These are phyloP conservation scores for Populus pruinosa DNA, from an alignment of 345 rosid genomes.

Conservation along the genomic window DNA sequence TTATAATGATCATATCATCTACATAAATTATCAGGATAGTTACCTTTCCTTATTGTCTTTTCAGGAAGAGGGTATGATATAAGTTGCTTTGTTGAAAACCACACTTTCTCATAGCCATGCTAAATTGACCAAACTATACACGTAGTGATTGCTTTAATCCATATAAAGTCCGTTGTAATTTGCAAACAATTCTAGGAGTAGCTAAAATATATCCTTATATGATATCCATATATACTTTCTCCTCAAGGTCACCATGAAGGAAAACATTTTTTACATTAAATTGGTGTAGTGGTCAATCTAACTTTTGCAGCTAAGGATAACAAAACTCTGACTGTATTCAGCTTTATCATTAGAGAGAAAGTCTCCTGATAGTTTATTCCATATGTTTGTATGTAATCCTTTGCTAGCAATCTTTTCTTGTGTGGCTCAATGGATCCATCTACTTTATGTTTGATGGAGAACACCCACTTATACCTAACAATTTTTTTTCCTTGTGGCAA, in stretches of 20 bases:
- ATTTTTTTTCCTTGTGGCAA: fast-evolving
- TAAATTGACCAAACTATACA: too few species aligned
- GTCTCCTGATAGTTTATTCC: background rate
- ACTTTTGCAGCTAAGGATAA: background rate
- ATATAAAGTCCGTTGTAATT: too few species aligned
- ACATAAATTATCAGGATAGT: too few species aligned
- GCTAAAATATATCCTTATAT: too few species aligned
- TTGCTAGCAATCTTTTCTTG: background rate
- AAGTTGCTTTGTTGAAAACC: background rate
- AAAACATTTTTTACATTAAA: too few species aligned
- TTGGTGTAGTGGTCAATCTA: background rate
- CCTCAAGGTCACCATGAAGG: background rate
- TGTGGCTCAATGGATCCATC: background rate
- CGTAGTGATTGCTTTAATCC: too few species aligned
- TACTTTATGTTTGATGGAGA: too few species aligned
- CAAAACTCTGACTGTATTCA: too few species aligned
- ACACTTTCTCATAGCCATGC: too few species aligned
- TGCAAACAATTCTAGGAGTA: fast-evolving
- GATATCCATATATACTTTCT: background rate
- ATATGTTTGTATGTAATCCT: background rate
- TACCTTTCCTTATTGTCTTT: background rate
- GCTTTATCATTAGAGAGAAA: fast-evolving
- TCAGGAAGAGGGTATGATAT: background rate
- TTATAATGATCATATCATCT: background rate
- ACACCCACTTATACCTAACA: background rate